A percentile compares a stretch with the other conserved stretches of the same genome.
These are phyloP conservation scores for Fusarium cyanostomum DNA, from an alignment of 2,329 filamentous ascomycete genomes.

Conservation along the genomic window DNA sequence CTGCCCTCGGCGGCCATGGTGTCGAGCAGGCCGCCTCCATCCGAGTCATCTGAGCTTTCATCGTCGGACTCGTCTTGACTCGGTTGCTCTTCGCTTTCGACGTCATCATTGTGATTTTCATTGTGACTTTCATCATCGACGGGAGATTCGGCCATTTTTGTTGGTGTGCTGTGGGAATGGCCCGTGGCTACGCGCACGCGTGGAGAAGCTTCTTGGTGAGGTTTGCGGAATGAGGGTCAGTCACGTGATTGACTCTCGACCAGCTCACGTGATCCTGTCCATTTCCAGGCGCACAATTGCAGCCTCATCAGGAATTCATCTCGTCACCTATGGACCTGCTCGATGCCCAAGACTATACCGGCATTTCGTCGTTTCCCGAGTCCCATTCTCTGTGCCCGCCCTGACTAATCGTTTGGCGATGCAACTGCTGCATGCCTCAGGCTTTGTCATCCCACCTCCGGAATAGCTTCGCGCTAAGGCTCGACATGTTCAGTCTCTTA, in stretches of 20 bases:
- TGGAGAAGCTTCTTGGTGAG: constrained; percentile 6
- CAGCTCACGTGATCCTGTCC: constrained; percentile 7
- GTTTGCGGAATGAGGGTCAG: not conserved
- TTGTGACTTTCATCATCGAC: constrained; percentile 6
- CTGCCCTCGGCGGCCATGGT: constrained; percentile 39
- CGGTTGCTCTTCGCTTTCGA: not conserved
- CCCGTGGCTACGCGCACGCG: constrained; percentile 3
- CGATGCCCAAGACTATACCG: not conserved
- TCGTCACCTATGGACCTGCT: not conserved
- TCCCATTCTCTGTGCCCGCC: not conserved
- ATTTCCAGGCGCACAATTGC: too few relatives aligned
- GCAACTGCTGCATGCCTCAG: not conserved
- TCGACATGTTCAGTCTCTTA: too few relatives aligned
- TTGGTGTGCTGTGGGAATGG: not conserved
- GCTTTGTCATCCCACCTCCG: constrained; percentile 23
- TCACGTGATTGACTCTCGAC: not conserved
- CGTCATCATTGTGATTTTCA: not conserved
- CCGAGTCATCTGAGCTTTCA: constrained; percentile 31
- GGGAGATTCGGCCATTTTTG: constrained; percentile 22
- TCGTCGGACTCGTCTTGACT: constrained; percentile 20
- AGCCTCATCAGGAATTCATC: not conserved
- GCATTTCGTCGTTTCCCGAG: constrained; percentile 21
- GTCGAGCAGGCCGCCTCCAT: constrained; percentile 37
- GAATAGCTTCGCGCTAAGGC: constrained; percentile 2
- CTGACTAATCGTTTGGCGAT: constrained; percentile 15